Percentiles rank a stretch among this genome's conserved stretches.
These are phyloP conservation scores for Suhomyces kilbournensis DNA, from an alignment of 805 yeast genomes.

Conservation along the genomic window DNA sequence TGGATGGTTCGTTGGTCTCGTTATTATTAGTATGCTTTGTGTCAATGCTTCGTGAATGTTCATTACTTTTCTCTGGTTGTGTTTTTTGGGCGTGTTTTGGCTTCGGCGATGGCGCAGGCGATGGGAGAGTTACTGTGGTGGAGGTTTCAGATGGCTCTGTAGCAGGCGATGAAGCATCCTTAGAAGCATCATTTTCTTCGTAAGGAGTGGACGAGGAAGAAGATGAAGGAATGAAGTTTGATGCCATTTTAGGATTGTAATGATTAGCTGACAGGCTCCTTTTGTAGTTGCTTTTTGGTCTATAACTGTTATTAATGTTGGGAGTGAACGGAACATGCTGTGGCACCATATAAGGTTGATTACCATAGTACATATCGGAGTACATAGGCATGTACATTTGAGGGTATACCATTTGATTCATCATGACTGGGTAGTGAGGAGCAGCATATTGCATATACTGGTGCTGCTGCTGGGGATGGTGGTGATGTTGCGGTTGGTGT, in stretches of 20 bases:
- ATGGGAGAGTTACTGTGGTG: neutral
- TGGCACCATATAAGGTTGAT: slow-evolving; percentile 11
- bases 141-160: slow-evolving; percentile 2
- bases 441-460: slow-evolving; percentile 13
- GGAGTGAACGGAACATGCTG: slow-evolving; percentile 8
- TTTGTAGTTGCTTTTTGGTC: slow-evolving; percentile 8
- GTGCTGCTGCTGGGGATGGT: slow-evolving; percentile 11
- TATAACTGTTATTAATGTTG: slow-evolving; percentile 1
- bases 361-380: slow-evolving; percentile 13
- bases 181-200: slow-evolving; percentile 2
- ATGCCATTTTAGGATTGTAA: slow-evolving; percentile 5
- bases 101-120: slow-evolving; percentile 1
- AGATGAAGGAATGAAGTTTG: slow-evolving; percentile 2
- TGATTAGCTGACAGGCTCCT: neutral
- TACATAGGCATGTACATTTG: slow-evolving; percentile 15
- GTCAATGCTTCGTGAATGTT: slow-evolving; percentile 2
- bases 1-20: slow-evolving; percentile 7
- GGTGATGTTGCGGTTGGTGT: slow-evolving; percentile 10
- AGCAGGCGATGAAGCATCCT: neutral
- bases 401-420: slow-evolving; percentile 13
- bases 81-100: neutral
- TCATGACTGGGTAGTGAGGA: slow-evolving; percentile 6
- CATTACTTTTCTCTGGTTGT: neutral
- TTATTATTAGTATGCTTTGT: slow-evolving; percentile 4
- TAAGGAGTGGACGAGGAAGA: neutral